A percentile compares a stretch with the other conserved stretches of the same genome.
Conservation (phyloP, 2,329 filamentous ascomycete species). For the Aspergillus sp. region DNA sequence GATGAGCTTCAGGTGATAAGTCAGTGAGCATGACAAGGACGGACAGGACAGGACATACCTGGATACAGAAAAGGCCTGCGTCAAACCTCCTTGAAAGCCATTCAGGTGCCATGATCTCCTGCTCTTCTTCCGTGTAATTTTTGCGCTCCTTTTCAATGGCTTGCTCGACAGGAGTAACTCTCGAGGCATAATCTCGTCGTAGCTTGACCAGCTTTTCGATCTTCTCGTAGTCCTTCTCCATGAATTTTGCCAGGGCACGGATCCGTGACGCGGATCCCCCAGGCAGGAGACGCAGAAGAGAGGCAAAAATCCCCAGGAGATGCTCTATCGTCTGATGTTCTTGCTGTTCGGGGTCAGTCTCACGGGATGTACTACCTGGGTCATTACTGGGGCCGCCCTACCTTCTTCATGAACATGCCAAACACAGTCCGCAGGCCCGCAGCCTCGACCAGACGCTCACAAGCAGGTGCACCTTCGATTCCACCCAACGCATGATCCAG, state of each 20-base stretch:
- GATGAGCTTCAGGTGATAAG: constrained; percentile 51
- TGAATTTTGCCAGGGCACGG: constrained; percentile 85
- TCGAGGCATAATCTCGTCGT: constrained; percentile 66
- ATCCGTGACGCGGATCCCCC: constrained; percentile 76
- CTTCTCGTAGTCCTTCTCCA: constrained; percentile 92
- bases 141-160: constrained; percentile 61
- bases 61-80: constrained; percentile 78
- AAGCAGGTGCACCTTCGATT: constrained; percentile 60
- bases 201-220: constrained; percentile 69
- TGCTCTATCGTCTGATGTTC: constrained; percentile 71
- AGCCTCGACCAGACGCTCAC: constrained; percentile 73
- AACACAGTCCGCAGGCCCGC: constrained; percentile 84
- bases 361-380: background rate
- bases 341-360: constrained; percentile 45
- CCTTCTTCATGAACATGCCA: constrained; percentile 81
- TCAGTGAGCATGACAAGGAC: background rate
- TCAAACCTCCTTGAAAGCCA: constrained; percentile 76
- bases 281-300: constrained; percentile 75
- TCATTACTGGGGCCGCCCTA: constrained; percentile 15
- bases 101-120: constrained; percentile 63
- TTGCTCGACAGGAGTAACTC: constrained; percentile 62
- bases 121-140: constrained; percentile 56
- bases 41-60: constrained; percentile 42
- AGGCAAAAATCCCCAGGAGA: constrained; percentile 79
- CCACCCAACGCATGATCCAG: constrained; percentile 78